Percentiles rank a stretch among this genome's conserved stretches.
phyloP scores from a whole-genome alignment of 306 rosid species.

The Canavalia ensiformis region DNA sequence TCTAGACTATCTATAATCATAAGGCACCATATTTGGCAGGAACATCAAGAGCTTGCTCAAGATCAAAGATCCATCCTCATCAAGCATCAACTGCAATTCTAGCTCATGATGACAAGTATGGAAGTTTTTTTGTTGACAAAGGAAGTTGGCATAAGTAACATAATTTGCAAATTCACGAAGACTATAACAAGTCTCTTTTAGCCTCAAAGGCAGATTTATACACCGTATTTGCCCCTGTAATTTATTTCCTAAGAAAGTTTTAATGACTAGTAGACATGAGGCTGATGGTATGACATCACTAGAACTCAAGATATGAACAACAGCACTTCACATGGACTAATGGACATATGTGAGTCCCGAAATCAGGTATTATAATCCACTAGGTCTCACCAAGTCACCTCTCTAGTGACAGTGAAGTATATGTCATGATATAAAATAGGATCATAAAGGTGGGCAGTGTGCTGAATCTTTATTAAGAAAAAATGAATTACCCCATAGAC shows the following conservation, averaged over 20 bases:
- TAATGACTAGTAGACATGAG: not conserved
- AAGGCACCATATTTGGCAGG: conserved; percentile 7
- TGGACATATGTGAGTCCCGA: not conserved
- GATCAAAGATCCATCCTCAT: conserved; percentile 21
- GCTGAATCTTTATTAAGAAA: not conserved
- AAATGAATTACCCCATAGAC: not conserved
- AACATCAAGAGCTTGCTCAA: conserved; percentile 4
- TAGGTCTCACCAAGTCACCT: conserved; percentile 6
- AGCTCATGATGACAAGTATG: conserved; percentile 21
- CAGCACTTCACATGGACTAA: not conserved
- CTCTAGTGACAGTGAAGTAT: conserved; percentile 3
- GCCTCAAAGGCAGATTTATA: not conserved
- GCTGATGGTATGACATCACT: conserved; percentile 12
- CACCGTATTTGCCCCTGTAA: not conserved
- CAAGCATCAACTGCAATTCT: conserved; percentile 31
- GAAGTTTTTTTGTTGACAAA: conserved; percentile 3
- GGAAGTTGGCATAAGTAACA: conserved; percentile 32
- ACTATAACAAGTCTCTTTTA: not conserved
- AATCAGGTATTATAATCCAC: not conserved
- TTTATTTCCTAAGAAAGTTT: conserved; percentile 23
- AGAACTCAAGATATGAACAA: conserved; percentile 18
- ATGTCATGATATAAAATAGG: conserved; percentile 24
- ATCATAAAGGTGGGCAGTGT: conserved; percentile 5
- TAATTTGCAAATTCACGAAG: not conserved
- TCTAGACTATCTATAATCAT: not conserved